Conservation (phyloP, 768 basidiomycete species). For the Leccinum variicolor region DNA sequence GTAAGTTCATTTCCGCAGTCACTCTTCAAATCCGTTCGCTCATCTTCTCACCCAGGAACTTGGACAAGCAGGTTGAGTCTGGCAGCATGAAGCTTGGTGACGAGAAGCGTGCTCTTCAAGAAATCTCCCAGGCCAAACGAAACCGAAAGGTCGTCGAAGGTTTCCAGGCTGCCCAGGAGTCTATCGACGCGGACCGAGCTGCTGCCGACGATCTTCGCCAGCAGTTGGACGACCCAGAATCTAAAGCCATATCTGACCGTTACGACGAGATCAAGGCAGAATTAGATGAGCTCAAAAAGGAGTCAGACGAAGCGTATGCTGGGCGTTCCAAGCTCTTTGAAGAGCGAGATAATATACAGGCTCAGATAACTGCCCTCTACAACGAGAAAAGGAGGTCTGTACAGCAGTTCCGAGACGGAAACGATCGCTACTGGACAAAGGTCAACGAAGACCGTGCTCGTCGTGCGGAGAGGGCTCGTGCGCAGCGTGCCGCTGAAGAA, state of each 20-base stretch:
- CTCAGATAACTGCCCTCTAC: conserved; percentile 66
- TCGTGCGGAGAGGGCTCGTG: conserved; percentile 73
- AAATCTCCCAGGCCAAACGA: conserved; percentile 75
- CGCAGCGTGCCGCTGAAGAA: conserved; percentile 75
- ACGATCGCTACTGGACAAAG: conserved; percentile 80
- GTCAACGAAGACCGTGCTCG: conserved; percentile 85
- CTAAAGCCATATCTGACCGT: conserved; percentile 73
- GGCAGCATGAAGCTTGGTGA: conserved; percentile 90
- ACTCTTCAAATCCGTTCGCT: background rate
- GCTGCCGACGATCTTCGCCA: conserved; percentile 76
- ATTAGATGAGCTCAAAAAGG: conserved; percentile 82
- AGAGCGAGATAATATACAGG: conserved; percentile 74
- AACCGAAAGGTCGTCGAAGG: conserved; percentile 72
- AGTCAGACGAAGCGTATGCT: conserved; percentile 81
- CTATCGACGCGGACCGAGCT: conserved; percentile 76
- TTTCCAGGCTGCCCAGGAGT: conserved; percentile 74
- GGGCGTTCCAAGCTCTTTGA: conserved; percentile 80
- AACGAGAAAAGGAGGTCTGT: conserved; percentile 73
- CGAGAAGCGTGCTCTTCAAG: conserved; percentile 92
- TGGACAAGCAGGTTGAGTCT: conserved; percentile 90
- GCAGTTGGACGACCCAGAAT: conserved; percentile 88
- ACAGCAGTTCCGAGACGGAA: conserved; percentile 72
- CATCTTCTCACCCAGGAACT: conserved; percentile 44
- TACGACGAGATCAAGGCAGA: conserved; percentile 82
- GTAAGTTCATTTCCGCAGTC: conserved; percentile 42